Percentiles rank a stretch among this genome's conserved stretches.
Conservation (phyloP, 768 basidiomycete species). For the Leccinum aurantiacum region DNA sequence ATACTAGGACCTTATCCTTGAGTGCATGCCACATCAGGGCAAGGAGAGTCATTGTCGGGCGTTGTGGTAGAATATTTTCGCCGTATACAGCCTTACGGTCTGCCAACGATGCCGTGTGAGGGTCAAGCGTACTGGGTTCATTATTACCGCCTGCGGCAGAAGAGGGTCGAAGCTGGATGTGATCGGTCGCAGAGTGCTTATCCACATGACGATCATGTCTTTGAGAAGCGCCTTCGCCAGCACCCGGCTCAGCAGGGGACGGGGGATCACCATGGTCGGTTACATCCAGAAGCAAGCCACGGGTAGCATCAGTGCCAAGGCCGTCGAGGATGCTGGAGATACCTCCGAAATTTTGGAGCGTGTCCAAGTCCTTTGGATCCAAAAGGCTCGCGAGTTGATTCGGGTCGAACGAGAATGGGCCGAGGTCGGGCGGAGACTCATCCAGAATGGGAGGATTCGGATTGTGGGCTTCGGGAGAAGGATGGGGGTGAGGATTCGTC, state of each 20-base stretch:
- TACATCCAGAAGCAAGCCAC: conserved; percentile 38
- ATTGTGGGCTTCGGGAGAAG: conserved; percentile 22
- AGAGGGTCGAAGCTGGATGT: conserved; percentile 12
- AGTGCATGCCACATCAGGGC: conserved; percentile 82
- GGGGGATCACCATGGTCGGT: conserved; percentile 1
- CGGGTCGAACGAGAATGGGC: conserved; percentile 75
- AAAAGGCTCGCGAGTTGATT: conserved; percentile 78
- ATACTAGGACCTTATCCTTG: conserved; percentile 87
- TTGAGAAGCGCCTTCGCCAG: conserved; percentile 34
- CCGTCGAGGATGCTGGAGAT: conserved; percentile 61
- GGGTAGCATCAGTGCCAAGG: conserved; percentile 63
- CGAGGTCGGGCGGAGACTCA: conserved; percentile 51
- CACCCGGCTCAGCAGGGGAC: conserved; percentile 23
- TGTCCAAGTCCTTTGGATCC: conserved; percentile 80
- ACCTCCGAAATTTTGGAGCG: conserved; percentile 72
- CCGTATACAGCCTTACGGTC: conserved; percentile 73
- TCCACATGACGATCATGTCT: conserved; percentile 27
- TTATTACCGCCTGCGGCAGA: conserved; percentile 9
- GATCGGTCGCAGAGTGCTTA: neutral
- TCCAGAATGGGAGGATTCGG: conserved; percentile 31
- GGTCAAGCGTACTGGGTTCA: conserved; percentile 7
- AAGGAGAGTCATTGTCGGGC: conserved; percentile 68
- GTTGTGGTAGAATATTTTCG: conserved; percentile 67
- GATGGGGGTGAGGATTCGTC: conserved; percentile 24
- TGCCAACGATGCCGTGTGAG: conserved; percentile 46